phyloP scores from a whole-genome alignment of 257 asterid genomes.

The Solanum chmielewskii region DNA sequence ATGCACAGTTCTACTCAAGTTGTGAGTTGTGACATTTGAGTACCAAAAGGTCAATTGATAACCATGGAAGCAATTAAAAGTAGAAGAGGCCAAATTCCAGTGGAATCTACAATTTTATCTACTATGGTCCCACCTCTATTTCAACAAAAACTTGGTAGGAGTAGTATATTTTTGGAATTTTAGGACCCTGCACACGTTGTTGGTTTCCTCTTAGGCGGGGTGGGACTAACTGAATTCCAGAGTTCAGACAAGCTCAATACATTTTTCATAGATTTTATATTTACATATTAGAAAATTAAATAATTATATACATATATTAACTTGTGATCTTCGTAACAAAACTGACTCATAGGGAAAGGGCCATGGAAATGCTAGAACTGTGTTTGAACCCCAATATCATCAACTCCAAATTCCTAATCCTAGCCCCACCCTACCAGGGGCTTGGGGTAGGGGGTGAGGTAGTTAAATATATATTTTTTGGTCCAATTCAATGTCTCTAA shows the following conservation, averaged over 20 bases:
- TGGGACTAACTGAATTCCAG: neutral
- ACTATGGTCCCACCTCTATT: slow-evolving; percentile 1
- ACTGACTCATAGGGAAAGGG: too few species aligned
- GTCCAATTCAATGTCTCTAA: neutral
- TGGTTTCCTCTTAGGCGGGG: neutral
- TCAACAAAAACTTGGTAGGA: neutral
- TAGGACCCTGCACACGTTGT: neutral
- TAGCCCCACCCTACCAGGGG: neutral
- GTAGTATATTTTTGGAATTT: neutral
- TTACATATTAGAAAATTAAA: too few species aligned
- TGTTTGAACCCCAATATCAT: too few species aligned
- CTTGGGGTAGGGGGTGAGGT: neutral
- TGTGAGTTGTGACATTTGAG: slow-evolving; percentile 4
- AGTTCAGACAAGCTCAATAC: too few species aligned
- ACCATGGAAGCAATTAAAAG: neutral
- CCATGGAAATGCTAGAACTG: neutral
- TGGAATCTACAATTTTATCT: neutral
- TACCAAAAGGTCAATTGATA: slow-evolving; percentile 2
- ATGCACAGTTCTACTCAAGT: slow-evolving; percentile 9
- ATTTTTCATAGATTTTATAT: rapidly evolving
- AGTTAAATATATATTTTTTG: neutral
- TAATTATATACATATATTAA: too few species aligned
- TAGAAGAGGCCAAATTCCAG: slow-evolving; percentile 1
- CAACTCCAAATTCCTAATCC: too few species aligned
- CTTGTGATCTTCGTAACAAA: too few species aligned